Evolutionary conservation across 169 alveolate genomes (phyloP).

Genomic region (Cryptosporidium ubiquitum): DNA sequence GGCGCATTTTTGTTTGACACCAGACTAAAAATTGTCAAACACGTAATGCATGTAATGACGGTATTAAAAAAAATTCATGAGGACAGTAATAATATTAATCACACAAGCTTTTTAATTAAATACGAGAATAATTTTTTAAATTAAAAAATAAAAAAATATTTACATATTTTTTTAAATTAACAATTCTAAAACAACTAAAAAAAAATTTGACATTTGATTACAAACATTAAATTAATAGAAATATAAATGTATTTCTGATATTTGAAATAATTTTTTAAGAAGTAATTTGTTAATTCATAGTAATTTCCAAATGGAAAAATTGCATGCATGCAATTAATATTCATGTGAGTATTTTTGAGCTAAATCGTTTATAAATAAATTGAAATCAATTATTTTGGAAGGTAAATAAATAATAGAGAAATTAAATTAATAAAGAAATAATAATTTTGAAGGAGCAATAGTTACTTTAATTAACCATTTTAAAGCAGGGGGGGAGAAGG

Average conservation of each 20-base stretch:
- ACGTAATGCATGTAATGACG: conserved; percentile 38
- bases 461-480: background rate
- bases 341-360: background rate
- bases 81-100: background rate
- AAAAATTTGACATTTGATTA: background rate
- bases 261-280: background rate
- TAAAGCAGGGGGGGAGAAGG: background rate
- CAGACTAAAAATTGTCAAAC: conserved; percentile 35
- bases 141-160: background rate
- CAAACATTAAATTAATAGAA: background rate
- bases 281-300: background rate
- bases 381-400: background rate
- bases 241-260: background rate
- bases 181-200: background rate
- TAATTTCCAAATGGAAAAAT: background rate
- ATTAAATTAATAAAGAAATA: background rate
- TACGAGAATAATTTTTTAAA: background rate
- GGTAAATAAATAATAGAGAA: background rate
- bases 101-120: background rate
- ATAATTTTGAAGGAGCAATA: background rate
- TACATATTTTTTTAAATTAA: conserved; percentile 2
- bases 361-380: background rate
- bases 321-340: conserved; percentile 23
- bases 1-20: conserved; percentile 29
- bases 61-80: conserved; percentile 17